Percentiles rank a stretch among this genome's conserved stretches.
phyloP scores from a whole-genome alignment of 1,284 basidiomycete genomes.

The Rhodotorula mucilaginosa region DNA sequence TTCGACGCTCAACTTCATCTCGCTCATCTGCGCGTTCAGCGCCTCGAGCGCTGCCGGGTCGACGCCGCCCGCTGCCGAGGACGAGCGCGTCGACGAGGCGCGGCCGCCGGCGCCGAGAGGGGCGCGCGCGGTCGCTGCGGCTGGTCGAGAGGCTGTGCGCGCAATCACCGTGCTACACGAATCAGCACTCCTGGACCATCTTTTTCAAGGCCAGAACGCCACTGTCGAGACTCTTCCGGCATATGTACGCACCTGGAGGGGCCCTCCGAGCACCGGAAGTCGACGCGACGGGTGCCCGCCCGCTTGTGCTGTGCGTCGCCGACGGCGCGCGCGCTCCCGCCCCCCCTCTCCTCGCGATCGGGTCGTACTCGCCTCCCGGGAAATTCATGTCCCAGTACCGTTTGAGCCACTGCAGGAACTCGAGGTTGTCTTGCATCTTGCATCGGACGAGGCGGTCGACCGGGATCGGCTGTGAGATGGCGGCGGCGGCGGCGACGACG shows the following conservation, averaged over 20 bases:
- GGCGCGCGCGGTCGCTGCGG: constrained; percentile 1
- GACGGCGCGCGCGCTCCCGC: constrained; percentile 45
- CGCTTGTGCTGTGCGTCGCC: neutral
- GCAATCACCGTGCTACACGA: no score
- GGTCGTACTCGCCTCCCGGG: constrained; percentile 83
- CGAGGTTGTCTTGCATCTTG: constrained; percentile 99
- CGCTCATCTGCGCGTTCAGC: constrained; percentile 74
- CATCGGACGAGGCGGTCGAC: constrained; percentile 92
- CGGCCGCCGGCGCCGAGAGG: neutral
- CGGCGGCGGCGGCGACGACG: neutral
- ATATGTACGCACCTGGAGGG: neutral
- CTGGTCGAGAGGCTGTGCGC: constrained; percentile 1
- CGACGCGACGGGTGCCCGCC: neutral
- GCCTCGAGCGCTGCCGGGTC: constrained; percentile 54
- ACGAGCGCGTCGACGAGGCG: neutral
- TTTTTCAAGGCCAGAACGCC: no score
- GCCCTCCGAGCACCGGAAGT: neutral
- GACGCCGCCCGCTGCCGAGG: constrained; percentile 15
- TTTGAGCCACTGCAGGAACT: constrained; percentile 97
- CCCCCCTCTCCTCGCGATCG: constrained; percentile 74
- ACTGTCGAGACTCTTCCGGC: no score
- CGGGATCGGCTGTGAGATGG: constrained; percentile 70
- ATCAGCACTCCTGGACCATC: no score
- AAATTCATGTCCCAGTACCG: constrained; percentile 94
- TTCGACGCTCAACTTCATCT: constrained; percentile 78